Percentiles rank a stretch among this genome's conserved stretches.
Evolutionary conservation across 495 filamentous ascomycete species (phyloP).

Genomic region (Penicillium odoratum): DNA sequence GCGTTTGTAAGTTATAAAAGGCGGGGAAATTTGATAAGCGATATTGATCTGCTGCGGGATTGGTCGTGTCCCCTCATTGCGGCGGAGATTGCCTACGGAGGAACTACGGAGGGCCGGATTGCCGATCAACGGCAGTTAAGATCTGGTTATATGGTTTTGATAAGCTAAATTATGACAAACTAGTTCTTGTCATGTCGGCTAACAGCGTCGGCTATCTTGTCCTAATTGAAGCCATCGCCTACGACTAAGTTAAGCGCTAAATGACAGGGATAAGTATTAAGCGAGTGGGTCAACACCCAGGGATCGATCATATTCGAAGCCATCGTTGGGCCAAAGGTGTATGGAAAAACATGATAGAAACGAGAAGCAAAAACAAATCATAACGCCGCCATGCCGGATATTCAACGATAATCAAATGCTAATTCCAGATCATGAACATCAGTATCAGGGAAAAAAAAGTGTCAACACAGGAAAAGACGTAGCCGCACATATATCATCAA

Average conservation of each 20-base stretch:
- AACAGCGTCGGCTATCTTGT: too few species aligned
- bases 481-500: constrained; percentile 22
- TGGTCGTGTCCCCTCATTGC: not conserved
- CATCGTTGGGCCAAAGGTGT: constrained; percentile 7
- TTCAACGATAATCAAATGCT: constrained; percentile 18
- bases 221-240: not conserved
- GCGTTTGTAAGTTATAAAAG: not conserved
- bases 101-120: too few species aligned
- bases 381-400: constrained; percentile 25
- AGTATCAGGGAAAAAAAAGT: constrained; percentile 8
- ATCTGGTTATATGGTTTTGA: not conserved
- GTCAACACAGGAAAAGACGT: constrained; percentile 12
- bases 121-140: not conserved
- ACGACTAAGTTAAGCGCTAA: not conserved
- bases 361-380: constrained; percentile 1
- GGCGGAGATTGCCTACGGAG: not conserved
- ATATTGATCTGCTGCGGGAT: constrained; percentile 7
- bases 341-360: constrained; percentile 15
- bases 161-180: not conserved
- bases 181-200: not conserved
- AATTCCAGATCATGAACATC: constrained; percentile 13
- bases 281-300: not conserved
- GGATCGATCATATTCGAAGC: constrained; percentile 3
- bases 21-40: constrained; percentile 16
- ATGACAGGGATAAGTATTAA: not conserved